A percentile compares a stretch with the other conserved stretches of the same genome.
These are phyloP conservation scores for Cryptosporidium bovis DNA, from an alignment of 169 alveolate genomes.

Conservation along the genomic window DNA sequence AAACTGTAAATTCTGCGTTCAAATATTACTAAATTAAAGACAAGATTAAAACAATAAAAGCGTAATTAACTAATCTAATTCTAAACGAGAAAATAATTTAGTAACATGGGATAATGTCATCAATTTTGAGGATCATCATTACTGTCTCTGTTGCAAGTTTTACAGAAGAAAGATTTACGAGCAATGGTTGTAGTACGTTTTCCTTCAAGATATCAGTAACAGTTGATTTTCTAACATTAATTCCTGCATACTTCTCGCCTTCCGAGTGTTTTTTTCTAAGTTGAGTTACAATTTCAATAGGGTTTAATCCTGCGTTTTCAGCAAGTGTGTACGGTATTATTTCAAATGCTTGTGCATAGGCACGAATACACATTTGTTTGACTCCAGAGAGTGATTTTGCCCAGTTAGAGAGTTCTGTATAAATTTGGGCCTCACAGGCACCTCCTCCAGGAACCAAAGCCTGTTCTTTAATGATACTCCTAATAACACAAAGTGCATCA, in stretches of 20 bases:
- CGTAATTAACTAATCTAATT: neutral
- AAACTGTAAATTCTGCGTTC: neutral
- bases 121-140: conserved; percentile 98
- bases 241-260: conserved; percentile 93
- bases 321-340: conserved; percentile 99
- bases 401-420: conserved; percentile 74
- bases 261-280: conserved; percentile 92
- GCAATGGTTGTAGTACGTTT: conserved; percentile 96
- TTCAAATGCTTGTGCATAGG: conserved; percentile 98
- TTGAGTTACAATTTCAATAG: conserved; percentile 96
- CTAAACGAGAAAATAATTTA: neutral
- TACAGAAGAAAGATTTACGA: conserved; percentile 96
- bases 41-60: neutral
- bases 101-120: conserved; percentile 92
- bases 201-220: conserved; percentile 93
- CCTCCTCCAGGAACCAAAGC: conserved; percentile 99
- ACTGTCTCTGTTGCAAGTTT: conserved; percentile 98
- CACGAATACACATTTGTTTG: conserved; percentile 94
- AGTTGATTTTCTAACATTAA: conserved; percentile 92
- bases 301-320: conserved; percentile 99
- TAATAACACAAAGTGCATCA: conserved; percentile 98
- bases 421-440: conserved; percentile 97
- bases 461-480: conserved; percentile 95
- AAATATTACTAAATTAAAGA: neutral
- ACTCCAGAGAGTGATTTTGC: conserved; percentile 93